Base-by-base conservation (phyloP, 257 asterid species). In the Cinchona pubescens region DNA sequence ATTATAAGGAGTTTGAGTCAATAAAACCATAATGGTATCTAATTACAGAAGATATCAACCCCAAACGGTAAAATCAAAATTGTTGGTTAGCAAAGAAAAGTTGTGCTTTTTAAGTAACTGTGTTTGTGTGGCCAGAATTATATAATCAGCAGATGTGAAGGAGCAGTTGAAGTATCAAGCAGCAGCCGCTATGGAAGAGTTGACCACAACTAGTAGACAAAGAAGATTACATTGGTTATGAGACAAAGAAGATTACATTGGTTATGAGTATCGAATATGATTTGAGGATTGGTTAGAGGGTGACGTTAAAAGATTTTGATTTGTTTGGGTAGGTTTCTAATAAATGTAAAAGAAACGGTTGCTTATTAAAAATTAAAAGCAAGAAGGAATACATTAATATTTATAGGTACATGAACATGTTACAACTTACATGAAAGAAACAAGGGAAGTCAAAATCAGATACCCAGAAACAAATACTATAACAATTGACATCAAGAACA, bases 141-240 rank as follows among this genome's bases (percentile, higher is more conserved):
- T 19, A 19, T 19, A 19, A 19, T 5, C 6, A 51, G 10, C 59
- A 51, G 25, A 3, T 5, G 25, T 7, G 10, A n/a, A 53, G 29
- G 3, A 46, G 49, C 42, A 21, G 60, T 53, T 53, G 29, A 67
- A 60, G 29, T 32, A 62, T 53, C 61, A 19, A 63, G 30, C 43
- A 13, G 74, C 59, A 53, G 42, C 60, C 14, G 69, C 62, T 34
- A 63, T 63, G 82, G 72, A 84, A 73, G 60, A 76, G 87, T 91
- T 87, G 96, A 87, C 88, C 71, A 76, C 53, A 29, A 75, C 70
- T 70, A 78, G 67, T 75, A 77, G 85, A 80, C 81, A 77, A 59
- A 69, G 68, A 67, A n/a, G 69, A 64, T 86, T 77, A 82, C 81
- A 81, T 81, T 80, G 78, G 77, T n/a, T n/a, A n/a, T n/a, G n/a